Conservation (phyloP, 495 filamentous ascomycete species). For the Immersiella caudata region DNA sequence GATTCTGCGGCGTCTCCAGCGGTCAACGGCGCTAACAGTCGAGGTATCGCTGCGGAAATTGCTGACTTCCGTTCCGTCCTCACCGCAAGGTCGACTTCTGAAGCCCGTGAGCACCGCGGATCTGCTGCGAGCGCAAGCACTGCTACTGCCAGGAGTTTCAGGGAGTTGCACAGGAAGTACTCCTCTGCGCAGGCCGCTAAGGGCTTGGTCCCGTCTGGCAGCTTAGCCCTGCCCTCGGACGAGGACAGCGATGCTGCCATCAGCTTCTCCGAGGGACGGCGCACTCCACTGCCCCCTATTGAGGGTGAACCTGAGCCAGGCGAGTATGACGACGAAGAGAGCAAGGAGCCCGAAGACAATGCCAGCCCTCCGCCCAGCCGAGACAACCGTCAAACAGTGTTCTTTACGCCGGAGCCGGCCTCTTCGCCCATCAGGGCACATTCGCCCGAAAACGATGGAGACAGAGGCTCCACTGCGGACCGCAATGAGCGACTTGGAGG, state of each 20-base stretch:
- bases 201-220: slow-evolving; percentile 30
- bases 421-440: slow-evolving; percentile 35
- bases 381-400: slow-evolving; percentile 40
- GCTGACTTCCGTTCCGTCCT: slow-evolving; percentile 40
- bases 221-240: slow-evolving; percentile 49
- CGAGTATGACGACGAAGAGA: slow-evolving; percentile 18
- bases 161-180: slow-evolving; percentile 56
- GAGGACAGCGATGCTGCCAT: slow-evolving; percentile 60
- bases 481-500: slow-evolving; percentile 40
- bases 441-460: slow-evolving; percentile 24
- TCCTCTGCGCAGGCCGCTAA: slow-evolving; percentile 47
- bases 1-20: slow-evolving; percentile 29
- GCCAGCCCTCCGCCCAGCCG: slow-evolving; percentile 33
- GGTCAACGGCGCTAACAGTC: background rate
- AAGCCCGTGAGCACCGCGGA: slow-evolving; percentile 47
- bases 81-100: slow-evolving; percentile 31
- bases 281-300: slow-evolving; percentile 55
- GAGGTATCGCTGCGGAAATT: slow-evolving; percentile 18
- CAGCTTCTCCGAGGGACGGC: slow-evolving; percentile 59
- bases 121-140: slow-evolving; percentile 59
- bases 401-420: slow-evolving; percentile 50
- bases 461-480: slow-evolving; percentile 21
- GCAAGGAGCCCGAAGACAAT: slow-evolving; percentile 22
- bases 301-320: slow-evolving; percentile 42
- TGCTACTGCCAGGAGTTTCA: slow-evolving; percentile 58